Percentiles rank a stretch among this genome's conserved stretches.
phyloP scores from a whole-genome alignment of 306 rosid species.

The Carpinus viminea region DNA sequence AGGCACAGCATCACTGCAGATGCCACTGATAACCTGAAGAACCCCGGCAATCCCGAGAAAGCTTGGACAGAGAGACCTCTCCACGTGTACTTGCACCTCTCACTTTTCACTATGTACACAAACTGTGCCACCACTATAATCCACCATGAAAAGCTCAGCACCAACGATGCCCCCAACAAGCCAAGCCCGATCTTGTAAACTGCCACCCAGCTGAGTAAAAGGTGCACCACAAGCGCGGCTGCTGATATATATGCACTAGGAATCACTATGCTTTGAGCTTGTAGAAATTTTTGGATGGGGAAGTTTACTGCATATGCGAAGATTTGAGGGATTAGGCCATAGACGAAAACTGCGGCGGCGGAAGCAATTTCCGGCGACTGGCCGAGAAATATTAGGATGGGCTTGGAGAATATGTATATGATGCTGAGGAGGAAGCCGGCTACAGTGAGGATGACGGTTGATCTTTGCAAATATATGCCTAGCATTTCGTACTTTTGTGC shows the following conservation, averaged over 20 bases:
- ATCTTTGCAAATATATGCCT: constrained; percentile 68
- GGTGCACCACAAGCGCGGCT: constrained; percentile 47
- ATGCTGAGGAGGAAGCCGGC: constrained; percentile 27
- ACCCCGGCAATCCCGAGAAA: constrained; percentile 44
- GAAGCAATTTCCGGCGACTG: constrained; percentile 56
- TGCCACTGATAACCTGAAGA: constrained; percentile 65
- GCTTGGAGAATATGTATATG: constrained; percentile 45
- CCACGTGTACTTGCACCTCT: constrained; percentile 60
- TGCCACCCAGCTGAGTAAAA: constrained; percentile 52
- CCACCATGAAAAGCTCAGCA: constrained; percentile 88
- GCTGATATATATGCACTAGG: constrained; percentile 75
- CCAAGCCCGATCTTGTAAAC: constrained; percentile 65
- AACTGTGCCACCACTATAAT: constrained; percentile 61
- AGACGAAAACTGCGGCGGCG: constrained; percentile 53
- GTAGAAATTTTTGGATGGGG: constrained; percentile 77
- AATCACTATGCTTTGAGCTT: constrained; percentile 70
- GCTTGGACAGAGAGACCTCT: constrained; percentile 53
- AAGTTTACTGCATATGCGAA: constrained; percentile 72
- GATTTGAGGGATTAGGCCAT: constrained; percentile 77
- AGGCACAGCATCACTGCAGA: constrained; percentile 77
- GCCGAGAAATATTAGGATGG: constrained; percentile 48
- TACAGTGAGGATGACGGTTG: constrained; percentile 49
- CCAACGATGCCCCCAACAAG: constrained; percentile 61
- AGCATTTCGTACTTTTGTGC: constrained; percentile 59
- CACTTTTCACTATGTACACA: constrained; percentile 61